Percentiles rank a stretch among this genome's conserved stretches.
Conservation (phyloP, 495 filamentous ascomycete species). For the Penicillium daleae region DNA sequence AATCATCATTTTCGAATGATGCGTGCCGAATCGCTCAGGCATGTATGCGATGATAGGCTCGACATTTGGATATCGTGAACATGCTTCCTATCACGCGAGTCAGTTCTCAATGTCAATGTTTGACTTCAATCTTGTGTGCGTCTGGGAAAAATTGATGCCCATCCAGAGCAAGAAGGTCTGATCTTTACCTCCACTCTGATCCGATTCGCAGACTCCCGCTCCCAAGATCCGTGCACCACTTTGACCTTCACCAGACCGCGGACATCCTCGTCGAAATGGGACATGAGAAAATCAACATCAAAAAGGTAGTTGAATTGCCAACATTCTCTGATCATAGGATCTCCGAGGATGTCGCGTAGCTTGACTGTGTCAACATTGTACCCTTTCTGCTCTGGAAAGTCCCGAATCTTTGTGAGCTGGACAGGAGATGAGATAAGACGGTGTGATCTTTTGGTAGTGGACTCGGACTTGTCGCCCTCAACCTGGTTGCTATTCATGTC, state of each 20-base stretch:
- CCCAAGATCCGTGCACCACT: conserved; percentile 89
- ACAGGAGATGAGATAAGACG: conserved; percentile 63
- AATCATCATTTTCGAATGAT: conserved; percentile 87
- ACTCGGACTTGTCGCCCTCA: neutral
- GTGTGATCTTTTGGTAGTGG: neutral
- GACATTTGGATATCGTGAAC: conserved; percentile 67
- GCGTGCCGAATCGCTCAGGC: conserved; percentile 86
- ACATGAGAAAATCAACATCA: conserved; percentile 77
- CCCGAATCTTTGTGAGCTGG: conserved; percentile 71
- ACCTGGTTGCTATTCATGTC: conserved; percentile 8
- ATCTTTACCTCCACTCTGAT: conserved; percentile 62
- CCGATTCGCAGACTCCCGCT: conserved; percentile 65
- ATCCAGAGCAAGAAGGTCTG: neutral
- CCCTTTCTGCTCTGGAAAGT: conserved; percentile 54
- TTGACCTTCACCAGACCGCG: conserved; percentile 66
- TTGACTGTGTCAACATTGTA: conserved; percentile 70
- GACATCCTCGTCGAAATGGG: conserved; percentile 71
- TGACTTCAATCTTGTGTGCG: neutral
- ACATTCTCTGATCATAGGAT: conserved; percentile 80
- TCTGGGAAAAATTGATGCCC: neutral
- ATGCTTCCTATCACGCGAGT: conserved; percentile 52
- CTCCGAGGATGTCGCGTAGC: conserved; percentile 73
- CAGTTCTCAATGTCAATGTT: neutral
- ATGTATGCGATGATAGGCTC: conserved; percentile 75
- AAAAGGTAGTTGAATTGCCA: conserved; percentile 93